phyloP scores from a whole-genome alignment of 169 alveolate genomes.

The Prorocentrum cordatum region DNA sequence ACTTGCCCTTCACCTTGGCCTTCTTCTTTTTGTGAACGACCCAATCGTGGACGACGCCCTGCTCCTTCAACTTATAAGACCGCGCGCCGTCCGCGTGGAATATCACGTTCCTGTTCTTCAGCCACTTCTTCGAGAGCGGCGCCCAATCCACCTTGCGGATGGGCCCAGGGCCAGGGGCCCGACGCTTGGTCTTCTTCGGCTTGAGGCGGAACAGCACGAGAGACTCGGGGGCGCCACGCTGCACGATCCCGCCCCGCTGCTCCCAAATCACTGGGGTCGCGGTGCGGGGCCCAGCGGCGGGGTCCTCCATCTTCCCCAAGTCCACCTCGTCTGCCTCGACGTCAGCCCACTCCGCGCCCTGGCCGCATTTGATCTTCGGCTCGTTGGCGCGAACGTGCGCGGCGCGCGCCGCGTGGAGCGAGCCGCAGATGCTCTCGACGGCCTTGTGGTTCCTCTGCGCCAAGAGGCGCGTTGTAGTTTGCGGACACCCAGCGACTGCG shows the following conservation, averaged over 20 bases:
- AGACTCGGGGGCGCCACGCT: neutral
- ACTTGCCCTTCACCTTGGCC: neutral
- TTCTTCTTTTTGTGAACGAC: conserved; percentile 15
- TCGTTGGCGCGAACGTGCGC: neutral
- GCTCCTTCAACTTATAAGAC: neutral
- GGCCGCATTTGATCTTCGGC: neutral
- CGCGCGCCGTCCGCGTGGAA: neutral
- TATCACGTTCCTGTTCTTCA: neutral
- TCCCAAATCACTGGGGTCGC: too few relatives aligned
- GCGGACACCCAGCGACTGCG: neutral
- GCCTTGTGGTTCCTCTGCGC: neutral
- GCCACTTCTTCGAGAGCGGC: neutral
- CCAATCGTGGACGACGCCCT: neutral
- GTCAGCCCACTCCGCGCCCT: neutral
- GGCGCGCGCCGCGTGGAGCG: neutral
- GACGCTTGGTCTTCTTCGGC: neutral
- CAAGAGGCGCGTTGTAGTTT: neutral
- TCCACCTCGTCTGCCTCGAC: neutral
- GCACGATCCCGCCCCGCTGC: neutral
- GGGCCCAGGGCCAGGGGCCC: neutral
- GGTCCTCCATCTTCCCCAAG: neutral
- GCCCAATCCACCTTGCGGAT: neutral
- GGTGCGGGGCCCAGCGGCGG: too few relatives aligned
- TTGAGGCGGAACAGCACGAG: neutral
- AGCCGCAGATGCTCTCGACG: neutral